A percentile compares a stretch with the other conserved stretches of the same genome.
phyloP scores from a whole-genome alignment of 441 rosid genomes.

The Melastoma candidum region DNA sequence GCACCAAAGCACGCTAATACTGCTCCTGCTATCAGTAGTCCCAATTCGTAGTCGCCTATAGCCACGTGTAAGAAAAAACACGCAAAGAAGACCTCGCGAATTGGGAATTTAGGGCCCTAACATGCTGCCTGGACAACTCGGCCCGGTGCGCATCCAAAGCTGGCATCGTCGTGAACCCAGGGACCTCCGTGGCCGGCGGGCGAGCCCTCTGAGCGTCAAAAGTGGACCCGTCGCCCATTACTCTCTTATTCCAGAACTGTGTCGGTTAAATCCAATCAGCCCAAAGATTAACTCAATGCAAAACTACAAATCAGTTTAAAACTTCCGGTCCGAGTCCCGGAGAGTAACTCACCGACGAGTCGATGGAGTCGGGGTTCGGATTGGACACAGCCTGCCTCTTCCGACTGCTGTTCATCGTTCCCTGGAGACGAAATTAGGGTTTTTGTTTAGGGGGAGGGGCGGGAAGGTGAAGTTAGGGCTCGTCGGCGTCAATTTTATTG shows the following conservation, averaged over 20 bases:
- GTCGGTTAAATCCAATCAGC: not conserved
- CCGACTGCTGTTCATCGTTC: slow-evolving; percentile 5
- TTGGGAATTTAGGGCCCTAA: slow-evolving; percentile 89
- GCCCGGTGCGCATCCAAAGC: slow-evolving; percentile 52
- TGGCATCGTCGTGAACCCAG: slow-evolving; percentile 13
- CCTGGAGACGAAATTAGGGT: too few species aligned
- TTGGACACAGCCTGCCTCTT: slow-evolving; percentile 58
- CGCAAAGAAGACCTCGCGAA: slow-evolving; percentile 48
- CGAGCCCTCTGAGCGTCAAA: slow-evolving; percentile 54
- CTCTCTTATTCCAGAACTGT: slow-evolving; percentile 63
- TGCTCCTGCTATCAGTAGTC: too few species aligned
- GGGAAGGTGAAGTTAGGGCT: too few species aligned
- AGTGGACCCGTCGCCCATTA: slow-evolving; percentile 36
- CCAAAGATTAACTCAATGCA: not conserved
- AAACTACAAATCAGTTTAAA: not conserved
- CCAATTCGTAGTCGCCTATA: too few species aligned
- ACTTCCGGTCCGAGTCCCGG: not conserved
- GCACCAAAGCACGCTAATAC: too few species aligned
- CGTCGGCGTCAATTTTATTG: too few species aligned
- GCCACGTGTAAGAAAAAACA: too few species aligned
- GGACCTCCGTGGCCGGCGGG: slow-evolving; percentile 18
- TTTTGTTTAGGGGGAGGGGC: too few species aligned
- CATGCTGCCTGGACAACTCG: slow-evolving; percentile 73
- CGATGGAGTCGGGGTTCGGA: slow-evolving; percentile 34
- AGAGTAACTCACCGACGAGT: slow-evolving; percentile 46